A percentile compares a stretch with the other conserved stretches of the same genome.
phyloP scores from a whole-genome alignment of 208 protist genomes.

The Phytomonas sp. region DNA sequence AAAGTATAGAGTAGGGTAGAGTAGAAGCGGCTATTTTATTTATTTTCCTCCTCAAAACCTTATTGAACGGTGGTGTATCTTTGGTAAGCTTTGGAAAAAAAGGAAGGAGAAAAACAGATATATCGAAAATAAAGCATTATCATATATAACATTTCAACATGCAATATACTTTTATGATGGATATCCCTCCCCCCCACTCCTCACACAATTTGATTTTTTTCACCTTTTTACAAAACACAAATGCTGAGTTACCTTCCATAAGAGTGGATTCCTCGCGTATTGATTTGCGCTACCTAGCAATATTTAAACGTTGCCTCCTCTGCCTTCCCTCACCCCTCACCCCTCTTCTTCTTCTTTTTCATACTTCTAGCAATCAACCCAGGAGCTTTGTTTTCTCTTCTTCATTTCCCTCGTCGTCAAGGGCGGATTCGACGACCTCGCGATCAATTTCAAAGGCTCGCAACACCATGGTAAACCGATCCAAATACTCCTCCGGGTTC shows the following conservation, averaged over 20 bases:
- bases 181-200: not conserved
- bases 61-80: not conserved
- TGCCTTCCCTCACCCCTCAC: not conserved
- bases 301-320: not conserved
- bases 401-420: not conserved
- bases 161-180: not conserved
- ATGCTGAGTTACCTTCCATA: not conserved
- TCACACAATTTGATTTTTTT: not conserved
- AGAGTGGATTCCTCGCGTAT: not conserved
- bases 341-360: not conserved
- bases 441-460: slow-evolving; percentile 27
- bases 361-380: no score
- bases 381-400: not conserved
- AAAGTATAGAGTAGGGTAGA: slow-evolving; percentile 9
- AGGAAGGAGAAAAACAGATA: not conserved
- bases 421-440: not conserved
- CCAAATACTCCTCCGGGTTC: slow-evolving; percentile 45
- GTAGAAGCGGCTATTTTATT: slow-evolving; percentile 1
- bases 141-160: not conserved
- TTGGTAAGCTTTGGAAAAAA: not conserved
- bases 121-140: not conserved
- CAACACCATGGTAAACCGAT: slow-evolving; percentile 26
- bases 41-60: not conserved
- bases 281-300: not conserved
- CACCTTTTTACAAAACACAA: not conserved